These are phyloP conservation scores for Dianthus caryophyllus DNA, from an alignment of 148 eudicot genomes.

Conservation along the genomic window DNA sequence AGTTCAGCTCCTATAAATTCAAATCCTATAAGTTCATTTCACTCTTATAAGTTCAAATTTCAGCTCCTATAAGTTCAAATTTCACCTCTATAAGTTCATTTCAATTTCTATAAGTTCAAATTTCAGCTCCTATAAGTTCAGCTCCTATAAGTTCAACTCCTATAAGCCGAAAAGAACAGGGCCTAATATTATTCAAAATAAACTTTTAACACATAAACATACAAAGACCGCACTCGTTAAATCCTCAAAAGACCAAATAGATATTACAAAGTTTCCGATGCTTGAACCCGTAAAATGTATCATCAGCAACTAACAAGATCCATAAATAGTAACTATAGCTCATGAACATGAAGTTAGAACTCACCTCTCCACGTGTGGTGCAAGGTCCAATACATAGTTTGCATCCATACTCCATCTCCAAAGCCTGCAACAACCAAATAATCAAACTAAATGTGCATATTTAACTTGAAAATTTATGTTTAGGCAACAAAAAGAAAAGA, in stretches of 20 bases:
- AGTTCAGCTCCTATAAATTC: too few species aligned
- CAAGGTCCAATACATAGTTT: conserved; percentile 93
- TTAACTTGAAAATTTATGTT: neutral
- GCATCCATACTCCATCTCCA: conserved; percentile 91
- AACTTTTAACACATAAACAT: neutral
- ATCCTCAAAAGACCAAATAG: neutral
- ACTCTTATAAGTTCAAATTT: too few species aligned
- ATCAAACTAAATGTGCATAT: neutral
- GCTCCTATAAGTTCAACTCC: too few species aligned
- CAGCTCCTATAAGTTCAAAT: too few species aligned
- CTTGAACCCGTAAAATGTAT: neutral
- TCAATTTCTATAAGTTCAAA: too few species aligned
- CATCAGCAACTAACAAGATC: neutral
- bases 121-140: too few species aligned
- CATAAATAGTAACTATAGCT: neutral
- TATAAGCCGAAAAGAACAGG: too few species aligned
- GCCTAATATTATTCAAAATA: too few species aligned
- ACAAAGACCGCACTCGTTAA: too few species aligned
- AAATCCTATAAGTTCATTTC: too few species aligned
- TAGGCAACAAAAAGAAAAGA: neutral
- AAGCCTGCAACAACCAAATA: conserved; percentile 35
- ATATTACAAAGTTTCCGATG: neutral
- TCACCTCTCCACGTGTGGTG: conserved; percentile 97
- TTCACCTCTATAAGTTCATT: too few species aligned
- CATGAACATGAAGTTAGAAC: neutral